Percentiles rank a stretch among this genome's conserved stretches.
phyloP scores from a whole-genome alignment of 306 rosid species.

The Dalbergia oliveri region DNA sequence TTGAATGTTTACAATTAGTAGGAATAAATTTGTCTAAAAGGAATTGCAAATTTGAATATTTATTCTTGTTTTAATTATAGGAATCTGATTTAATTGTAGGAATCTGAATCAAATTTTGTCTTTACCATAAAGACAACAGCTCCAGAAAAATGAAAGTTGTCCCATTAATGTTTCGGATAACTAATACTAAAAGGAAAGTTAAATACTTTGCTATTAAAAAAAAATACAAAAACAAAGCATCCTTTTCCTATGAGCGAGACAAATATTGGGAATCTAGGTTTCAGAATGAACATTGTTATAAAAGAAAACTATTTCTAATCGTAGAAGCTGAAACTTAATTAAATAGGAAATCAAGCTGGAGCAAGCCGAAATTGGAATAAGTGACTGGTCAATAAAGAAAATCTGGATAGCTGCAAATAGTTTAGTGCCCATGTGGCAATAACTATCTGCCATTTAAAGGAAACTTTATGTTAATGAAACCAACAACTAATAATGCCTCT shows the following conservation, averaged over 20 bases:
- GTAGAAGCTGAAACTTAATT: constrained; percentile 25
- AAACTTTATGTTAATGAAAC: constrained; percentile 38
- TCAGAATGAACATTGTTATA: background rate
- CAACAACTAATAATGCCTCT: constrained; percentile 19
- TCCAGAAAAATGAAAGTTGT: constrained; percentile 13
- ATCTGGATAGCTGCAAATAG: constrained; percentile 4
- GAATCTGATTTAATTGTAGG: background rate
- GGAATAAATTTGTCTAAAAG: too few species aligned
- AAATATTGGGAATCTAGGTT: constrained; percentile 24
- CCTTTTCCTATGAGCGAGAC: background rate
- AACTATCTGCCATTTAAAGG: constrained; percentile 29
- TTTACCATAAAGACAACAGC: constrained; percentile 22
- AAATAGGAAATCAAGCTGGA: constrained; percentile 12
- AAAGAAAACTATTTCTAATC: background rate
- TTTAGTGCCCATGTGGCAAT: constrained; percentile 39
- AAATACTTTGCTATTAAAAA: background rate
- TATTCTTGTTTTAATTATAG: background rate
- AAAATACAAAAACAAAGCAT: background rate
- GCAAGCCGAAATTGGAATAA: constrained; percentile 36
- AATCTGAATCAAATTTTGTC: constrained; percentile 34
- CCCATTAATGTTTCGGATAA: background rate
- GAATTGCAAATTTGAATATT: too few species aligned
- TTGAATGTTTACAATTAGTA: too few species aligned
- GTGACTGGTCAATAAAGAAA: constrained; percentile 30
- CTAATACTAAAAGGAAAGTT: background rate